phyloP scores from a whole-genome alignment of 441 rosid species.

The Monsonia emarginata region DNA sequence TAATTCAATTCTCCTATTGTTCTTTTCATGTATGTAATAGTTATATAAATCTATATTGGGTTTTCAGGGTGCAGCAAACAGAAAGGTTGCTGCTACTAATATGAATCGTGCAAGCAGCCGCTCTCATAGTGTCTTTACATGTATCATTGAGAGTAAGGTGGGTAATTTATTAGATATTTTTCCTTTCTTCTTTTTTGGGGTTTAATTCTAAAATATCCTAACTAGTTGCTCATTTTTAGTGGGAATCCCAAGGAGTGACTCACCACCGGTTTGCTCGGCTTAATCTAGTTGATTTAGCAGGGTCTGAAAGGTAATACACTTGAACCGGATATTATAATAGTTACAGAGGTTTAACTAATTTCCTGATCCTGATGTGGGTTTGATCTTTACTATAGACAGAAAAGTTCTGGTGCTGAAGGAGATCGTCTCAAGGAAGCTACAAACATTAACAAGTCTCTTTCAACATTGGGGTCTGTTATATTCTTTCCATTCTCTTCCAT shows the following conservation, averaged over 20 bases:
- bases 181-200: not conserved
- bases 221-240: conserved; percentile 34
- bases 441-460: conserved; percentile 92
- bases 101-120: conserved; percentile 98
- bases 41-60: not conserved
- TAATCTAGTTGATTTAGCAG: conserved; percentile 95
- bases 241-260: conserved; percentile 94
- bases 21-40: not conserved
- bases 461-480: conserved; percentile 69
- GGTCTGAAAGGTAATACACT: conserved; percentile 76
- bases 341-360: not conserved
- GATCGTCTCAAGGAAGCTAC: conserved; percentile 98
- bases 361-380: conserved; percentile 2
- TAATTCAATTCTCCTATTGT: not conserved
- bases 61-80: conserved; percentile 83
- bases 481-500: conserved; percentile 5
- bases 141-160: conserved; percentile 88
- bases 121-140: conserved; percentile 96
- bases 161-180: not conserved
- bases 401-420: conserved; percentile 99
- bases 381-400: conserved; percentile 49
- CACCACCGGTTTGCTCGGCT: conserved; percentile 97
- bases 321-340: not conserved
- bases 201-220: conserved; percentile 11
- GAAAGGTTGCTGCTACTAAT: conserved; percentile 96